phyloP scores from a whole-genome alignment of 2,329 filamentous ascomycete genomes.

The Cladobotryum protrusum region DNA sequence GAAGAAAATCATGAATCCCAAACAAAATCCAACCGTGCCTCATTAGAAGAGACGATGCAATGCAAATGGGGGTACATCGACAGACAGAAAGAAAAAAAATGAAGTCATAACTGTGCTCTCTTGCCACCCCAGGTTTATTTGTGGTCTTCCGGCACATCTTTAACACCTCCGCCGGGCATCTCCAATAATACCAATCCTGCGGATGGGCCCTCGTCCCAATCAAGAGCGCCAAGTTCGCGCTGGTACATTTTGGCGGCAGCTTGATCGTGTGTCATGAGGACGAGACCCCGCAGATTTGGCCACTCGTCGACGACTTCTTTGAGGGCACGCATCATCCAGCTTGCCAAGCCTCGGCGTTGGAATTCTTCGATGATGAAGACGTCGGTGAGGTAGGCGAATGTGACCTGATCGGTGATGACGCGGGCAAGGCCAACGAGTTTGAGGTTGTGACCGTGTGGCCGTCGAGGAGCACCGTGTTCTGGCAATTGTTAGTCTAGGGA shows the following conservation, averaged over 20 bases:
- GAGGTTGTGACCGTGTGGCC: constrained; percentile 24
- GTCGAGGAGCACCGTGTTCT: constrained; percentile 28
- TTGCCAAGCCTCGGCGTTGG: constrained; percentile 56
- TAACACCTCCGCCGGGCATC: constrained; percentile 32
- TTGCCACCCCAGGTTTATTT: constrained; percentile 1
- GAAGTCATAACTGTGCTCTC: background rate
- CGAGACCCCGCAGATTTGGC: constrained; percentile 52
- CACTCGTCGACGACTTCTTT: constrained; percentile 51
- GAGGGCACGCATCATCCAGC: constrained; percentile 57
- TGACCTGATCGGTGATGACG: constrained; percentile 63
- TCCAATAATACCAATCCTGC: constrained; percentile 36
- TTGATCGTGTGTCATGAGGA: constrained; percentile 46
- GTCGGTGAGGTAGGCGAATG: constrained; percentile 62
- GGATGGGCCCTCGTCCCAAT: constrained; percentile 37
- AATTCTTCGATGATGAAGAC: constrained; percentile 57
- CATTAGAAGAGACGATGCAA: background rate
- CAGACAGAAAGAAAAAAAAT: background rate
- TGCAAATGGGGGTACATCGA: background rate
- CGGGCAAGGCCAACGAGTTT: constrained; percentile 40
- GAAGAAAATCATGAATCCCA: constrained; percentile 2
- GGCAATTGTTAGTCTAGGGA: constrained; percentile 2
- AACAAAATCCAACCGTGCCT: constrained; percentile 1
- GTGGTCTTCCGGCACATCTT: constrained; percentile 27
- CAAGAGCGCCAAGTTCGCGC: constrained; percentile 39
- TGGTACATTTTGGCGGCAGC: constrained; percentile 40